Percentiles rank a stretch among this genome's conserved stretches.
These are phyloP conservation scores for Fusarium staphyleae DNA, from an alignment of 2,329 filamentous ascomycete species.

Conservation along the genomic window DNA sequence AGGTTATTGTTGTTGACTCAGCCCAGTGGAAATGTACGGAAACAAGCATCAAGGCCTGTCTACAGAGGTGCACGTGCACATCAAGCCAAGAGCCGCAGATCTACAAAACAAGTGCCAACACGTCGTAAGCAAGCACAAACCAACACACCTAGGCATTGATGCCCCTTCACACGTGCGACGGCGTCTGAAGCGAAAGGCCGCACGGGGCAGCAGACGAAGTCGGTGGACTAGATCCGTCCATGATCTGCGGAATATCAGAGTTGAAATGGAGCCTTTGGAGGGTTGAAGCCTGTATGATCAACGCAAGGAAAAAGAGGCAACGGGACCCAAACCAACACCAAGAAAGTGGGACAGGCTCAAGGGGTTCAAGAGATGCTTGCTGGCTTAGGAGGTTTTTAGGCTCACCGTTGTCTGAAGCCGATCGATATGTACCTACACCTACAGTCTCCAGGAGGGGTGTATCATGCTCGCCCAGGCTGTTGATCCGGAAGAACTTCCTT, in stretches of 20 bases:
- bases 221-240: slow-evolving; percentile 28
- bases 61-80: slow-evolving; percentile 17
- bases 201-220: slow-evolving; percentile 16
- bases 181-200: slow-evolving; percentile 3
- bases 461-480: neutral
- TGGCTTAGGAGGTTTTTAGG: neutral
- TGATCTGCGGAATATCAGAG: slow-evolving; percentile 34
- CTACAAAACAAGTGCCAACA: slow-evolving; percentile 24
- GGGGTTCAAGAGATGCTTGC: neutral
- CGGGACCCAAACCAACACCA: neutral
- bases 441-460: neutral
- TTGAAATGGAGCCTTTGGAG: slow-evolving; percentile 27
- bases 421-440: neutral
- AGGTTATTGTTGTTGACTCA: neutral
- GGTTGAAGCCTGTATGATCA: slow-evolving; percentile 38
- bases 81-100: slow-evolving; percentile 20
- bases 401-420: neutral
- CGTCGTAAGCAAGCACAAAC: slow-evolving; percentile 11
- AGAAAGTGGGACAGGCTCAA: neutral
- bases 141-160: slow-evolving; percentile 2
- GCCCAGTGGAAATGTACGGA: slow-evolving; percentile 1
- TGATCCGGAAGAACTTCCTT: slow-evolving; percentile 11
- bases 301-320: slow-evolving; percentile 36
- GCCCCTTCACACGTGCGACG: slow-evolving; percentile 21
- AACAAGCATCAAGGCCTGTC: slow-evolving; percentile 7